Evolutionary conservation across 768 basidiomycete species (phyloP), one percentile per base, ranked within the genome.

Genomic region (Serendipita sp.): DNA sequence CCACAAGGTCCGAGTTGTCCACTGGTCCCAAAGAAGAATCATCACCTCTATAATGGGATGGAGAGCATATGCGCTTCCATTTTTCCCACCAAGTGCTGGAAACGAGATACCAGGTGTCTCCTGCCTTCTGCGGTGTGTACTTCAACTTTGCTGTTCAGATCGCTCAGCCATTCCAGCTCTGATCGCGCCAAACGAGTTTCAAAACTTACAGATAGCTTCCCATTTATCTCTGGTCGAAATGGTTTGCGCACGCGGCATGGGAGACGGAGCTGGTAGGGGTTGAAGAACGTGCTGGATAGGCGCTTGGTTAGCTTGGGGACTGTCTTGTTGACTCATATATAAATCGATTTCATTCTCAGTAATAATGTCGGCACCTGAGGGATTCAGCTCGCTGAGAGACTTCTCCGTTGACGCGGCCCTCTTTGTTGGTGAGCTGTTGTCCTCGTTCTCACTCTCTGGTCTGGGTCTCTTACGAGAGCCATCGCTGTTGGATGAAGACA

Each of bases 81-180:
- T 83, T 81, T 65, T 80, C 80, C 76, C 80, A 88, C 91, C 91
- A 95, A 23, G 69, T 68, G 58, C 80, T 73, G 23, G 84, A 78
- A 33, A 94, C 77, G 58, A 94, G 74, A 74, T 82, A 91, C 91
- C 91, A 93, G 6, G 78, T 83, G 62, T 91, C 83, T 50, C 87
- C 87, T 5, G 78, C 74, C 34, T 77, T 74, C 79, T 91, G 82
- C 45, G 76, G 74, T 50, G 69, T 72, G 44, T 69, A 70, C 68
- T 80, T 80, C 13, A 77, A 77, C 3, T 74, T 71, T 23, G 80
- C 72, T 69, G 75, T 40, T 40, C 18, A 75, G 68, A 66, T 77
- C 66, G 52, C 73, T 68, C 45, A 67, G 52, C 69, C 68, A 36
- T 6, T 65, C 36, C 50, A 66, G 67, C 67, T 69, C 33, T 67